Conservation (phyloP, 257 asterid genomes). For the Solanum medicagineum region DNA sequence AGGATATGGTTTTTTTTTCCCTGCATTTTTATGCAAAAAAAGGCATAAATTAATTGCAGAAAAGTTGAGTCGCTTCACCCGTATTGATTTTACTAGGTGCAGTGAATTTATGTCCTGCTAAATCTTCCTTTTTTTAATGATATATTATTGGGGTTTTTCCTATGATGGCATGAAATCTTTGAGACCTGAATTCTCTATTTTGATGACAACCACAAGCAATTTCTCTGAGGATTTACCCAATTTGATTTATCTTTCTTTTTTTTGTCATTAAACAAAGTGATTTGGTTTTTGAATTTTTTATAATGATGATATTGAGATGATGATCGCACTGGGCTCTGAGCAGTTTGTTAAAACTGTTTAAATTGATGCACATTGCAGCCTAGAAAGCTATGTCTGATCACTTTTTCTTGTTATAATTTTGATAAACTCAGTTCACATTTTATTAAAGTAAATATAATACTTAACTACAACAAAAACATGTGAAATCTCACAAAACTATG, state of each 20-base stretch:
- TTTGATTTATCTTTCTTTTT: not conserved
- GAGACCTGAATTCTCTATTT: conserved; percentile 81
- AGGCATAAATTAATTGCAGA: conserved; percentile 31
- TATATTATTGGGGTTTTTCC: conserved; percentile 16
- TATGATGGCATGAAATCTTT: conserved; percentile 87
- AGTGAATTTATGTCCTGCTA: conserved; percentile 41
- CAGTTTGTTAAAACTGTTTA: conserved; percentile 22
- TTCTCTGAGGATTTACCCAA: conserved; percentile 45
- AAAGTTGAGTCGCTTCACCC: conserved; percentile 82
- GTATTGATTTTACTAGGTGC: conserved; percentile 31
- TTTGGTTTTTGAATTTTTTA: not conserved
- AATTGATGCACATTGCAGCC: conserved; percentile 87
- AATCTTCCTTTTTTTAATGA: not conserved
- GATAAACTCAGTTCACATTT: no score
- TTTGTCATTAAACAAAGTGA: not conserved
- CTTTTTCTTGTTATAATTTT: no score
- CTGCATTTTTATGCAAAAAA: not conserved
- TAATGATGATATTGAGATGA: conserved; percentile 24
- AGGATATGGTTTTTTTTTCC: not conserved
- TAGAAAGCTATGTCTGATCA: conserved; percentile 87
- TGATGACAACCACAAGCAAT: conserved; percentile 73
- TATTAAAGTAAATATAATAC: no score
- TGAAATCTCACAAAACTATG: no score
- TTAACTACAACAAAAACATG: no score
- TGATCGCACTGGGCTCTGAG: conserved; percentile 99